Evolutionary conservation across 371 early-diverging fungal genomes (phyloP).

Genomic region (Mucor lusitanicus): DNA sequence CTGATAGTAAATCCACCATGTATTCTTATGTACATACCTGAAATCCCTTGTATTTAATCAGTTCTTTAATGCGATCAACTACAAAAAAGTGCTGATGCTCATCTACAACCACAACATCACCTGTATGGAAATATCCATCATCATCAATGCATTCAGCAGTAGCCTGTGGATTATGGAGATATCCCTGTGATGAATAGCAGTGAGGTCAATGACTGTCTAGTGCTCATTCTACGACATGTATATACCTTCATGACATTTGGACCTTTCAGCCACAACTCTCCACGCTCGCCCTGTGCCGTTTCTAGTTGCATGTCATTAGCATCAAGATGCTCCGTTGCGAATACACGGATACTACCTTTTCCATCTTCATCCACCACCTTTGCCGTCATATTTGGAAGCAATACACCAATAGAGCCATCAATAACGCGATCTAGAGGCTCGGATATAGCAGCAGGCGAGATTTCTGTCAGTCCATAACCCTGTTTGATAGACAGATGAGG

Average conservation of each 20-base stretch:
- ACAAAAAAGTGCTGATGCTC: slow-evolving; percentile 59
- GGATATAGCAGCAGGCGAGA: slow-evolving; percentile 16
- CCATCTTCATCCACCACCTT: slow-evolving; percentile 67
- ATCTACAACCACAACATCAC: slow-evolving; percentile 76
- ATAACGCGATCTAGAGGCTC: slow-evolving; percentile 16
- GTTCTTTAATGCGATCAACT: slow-evolving; percentile 75
- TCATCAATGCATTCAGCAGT: slow-evolving; percentile 62
- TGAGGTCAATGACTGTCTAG: slow-evolving; percentile 8
- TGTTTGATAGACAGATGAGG: slow-evolving; percentile 42
- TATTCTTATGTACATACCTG: slow-evolving; percentile 27
- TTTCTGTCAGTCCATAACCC: slow-evolving; percentile 33
- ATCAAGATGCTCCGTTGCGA: no score
- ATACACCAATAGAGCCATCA: slow-evolving; percentile 63
- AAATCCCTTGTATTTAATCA: slow-evolving; percentile 79
- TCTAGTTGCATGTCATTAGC: slow-evolving; percentile 31
- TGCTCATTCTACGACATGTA: background rate
- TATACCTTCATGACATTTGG: slow-evolving; percentile 76
- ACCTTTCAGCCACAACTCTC: slow-evolving; percentile 81
- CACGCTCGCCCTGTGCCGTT: slow-evolving; percentile 55
- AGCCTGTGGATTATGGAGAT: slow-evolving; percentile 67
- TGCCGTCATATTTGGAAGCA: slow-evolving; percentile 70
- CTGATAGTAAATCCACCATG: background rate
- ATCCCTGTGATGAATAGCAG: slow-evolving; percentile 42
- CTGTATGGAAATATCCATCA: slow-evolving; percentile 76
- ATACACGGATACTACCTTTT: slow-evolving; percentile 31